Base-by-base conservation (phyloP, 2,329 filamentous ascomycete species). In the Apiospora malaysiana region DNA sequence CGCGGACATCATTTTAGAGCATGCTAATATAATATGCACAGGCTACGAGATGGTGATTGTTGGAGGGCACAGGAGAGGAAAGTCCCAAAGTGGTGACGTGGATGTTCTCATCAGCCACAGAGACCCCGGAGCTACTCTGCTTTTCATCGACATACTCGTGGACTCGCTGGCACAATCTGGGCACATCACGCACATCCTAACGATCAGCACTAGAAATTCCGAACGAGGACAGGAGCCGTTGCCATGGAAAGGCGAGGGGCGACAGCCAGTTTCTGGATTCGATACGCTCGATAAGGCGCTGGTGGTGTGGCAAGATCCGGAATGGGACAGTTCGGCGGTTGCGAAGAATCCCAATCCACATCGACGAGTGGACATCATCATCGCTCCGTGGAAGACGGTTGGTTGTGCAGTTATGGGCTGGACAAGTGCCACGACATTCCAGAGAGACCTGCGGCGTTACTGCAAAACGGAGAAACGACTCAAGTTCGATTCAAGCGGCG, bases 401-500 rank as follows among this genome's bases (percentile, higher is more conserved):
- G 95, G 96, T 0, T 98, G 94, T 75, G 95, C 95, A 0, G 87
- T 98, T 4, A 83, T 95, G 23, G 95, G 94, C 1, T 98, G 95
- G 96, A 92, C 89, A 21, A 93, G 94, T 0, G 95, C 91, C 1
- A 97, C 92, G 0, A 98, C 94, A 0, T 98, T 98, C 75, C 90
- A 98, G 83, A 86, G 95, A 32, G 96, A 98, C 80, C 79, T 98
- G 69, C 85, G 95, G 51, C 85, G 91, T 45, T 97, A 95, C 81
- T 94, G 92, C 72, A 95, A 93, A 80, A 86, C 90, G 47, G 85
- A 87, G 71, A 91, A 89, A 76, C 85, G 85, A 0, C 91, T 94
- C 86, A 97, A 96, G 80, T 98, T 98, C 78, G 95, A 98, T 78
- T 96, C 93, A 73, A 97, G 93, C 77, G 96, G 96, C 0, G 89